These are phyloP conservation scores for Mycena alexandri DNA, from an alignment of 768 basidiomycete species.

Conservation along the genomic window DNA sequence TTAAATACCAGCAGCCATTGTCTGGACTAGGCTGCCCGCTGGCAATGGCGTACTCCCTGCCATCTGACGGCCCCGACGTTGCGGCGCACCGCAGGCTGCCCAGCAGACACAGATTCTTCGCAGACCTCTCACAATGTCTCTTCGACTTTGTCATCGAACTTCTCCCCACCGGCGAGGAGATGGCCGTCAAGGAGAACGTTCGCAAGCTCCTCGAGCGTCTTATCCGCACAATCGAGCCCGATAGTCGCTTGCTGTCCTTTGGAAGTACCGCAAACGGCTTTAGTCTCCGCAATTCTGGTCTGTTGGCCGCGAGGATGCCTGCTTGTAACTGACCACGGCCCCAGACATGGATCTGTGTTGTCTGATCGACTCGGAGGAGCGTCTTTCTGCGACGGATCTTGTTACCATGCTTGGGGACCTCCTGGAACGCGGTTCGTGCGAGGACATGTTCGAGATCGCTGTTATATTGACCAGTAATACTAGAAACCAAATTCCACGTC, in stretches of 20 bases:
- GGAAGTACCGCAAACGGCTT: slow-evolving; percentile 98
- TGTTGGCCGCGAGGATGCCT: slow-evolving; percentile 33
- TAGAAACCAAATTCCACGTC: slow-evolving; percentile 96
- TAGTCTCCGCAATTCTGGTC: slow-evolving; percentile 95
- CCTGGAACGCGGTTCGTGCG: slow-evolving; percentile 86
- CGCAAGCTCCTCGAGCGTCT: slow-evolving; percentile 94
- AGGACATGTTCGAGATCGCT: slow-evolving; percentile 27
- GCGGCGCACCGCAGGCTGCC: slow-evolving; percentile 54
- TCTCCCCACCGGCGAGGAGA: slow-evolving; percentile 89
- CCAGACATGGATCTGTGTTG: slow-evolving; percentile 99
- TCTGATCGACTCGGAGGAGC: slow-evolving; percentile 90
- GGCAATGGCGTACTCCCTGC: slow-evolving; percentile 35
- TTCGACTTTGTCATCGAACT: slow-evolving; percentile 96
- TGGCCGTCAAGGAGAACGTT: slow-evolving; percentile 96
- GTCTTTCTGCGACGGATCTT: slow-evolving; percentile 85
- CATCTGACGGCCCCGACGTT: slow-evolving; percentile 19
- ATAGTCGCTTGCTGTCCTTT: slow-evolving; percentile 91
- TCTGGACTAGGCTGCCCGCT: slow-evolving; percentile 17
- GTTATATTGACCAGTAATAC: neutral
- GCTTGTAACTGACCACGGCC: slow-evolving; percentile 1
- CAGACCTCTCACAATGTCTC: slow-evolving; percentile 89
- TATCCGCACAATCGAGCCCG: slow-evolving; percentile 94
- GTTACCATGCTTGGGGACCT: slow-evolving; percentile 95
- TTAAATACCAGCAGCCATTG: slow-evolving; percentile 7
- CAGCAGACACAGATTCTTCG: slow-evolving; percentile 74